phyloP scores from a whole-genome alignment of 2,329 filamentous ascomycete species.

The Sporothrix variecibatus region DNA sequence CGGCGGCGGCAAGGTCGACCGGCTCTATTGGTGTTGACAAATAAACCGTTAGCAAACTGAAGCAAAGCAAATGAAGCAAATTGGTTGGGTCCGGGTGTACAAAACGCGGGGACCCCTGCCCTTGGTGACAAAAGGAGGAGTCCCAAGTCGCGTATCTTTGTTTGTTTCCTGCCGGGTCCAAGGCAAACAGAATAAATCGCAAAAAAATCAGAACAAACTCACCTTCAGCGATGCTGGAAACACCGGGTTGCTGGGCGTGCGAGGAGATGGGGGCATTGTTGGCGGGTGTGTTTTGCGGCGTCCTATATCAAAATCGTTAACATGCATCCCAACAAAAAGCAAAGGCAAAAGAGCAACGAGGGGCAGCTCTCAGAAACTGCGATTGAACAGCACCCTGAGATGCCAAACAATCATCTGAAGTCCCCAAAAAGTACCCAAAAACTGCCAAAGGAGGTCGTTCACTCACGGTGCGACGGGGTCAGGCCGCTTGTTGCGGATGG shows the following conservation, averaged over 20 bases:
- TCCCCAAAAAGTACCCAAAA: neutral
- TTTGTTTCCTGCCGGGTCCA: neutral
- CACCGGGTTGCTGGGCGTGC: constrained; percentile 90
- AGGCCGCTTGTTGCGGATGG: constrained; percentile 64
- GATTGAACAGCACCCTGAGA: neutral
- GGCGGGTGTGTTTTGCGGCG: constrained; percentile 96
- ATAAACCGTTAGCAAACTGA: constrained; percentile 20
- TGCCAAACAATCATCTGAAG: neutral
- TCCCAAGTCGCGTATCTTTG: neutral
- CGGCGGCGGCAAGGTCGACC: constrained; percentile 80
- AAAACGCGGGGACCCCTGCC: constrained; percentile 15
- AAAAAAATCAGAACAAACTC: constrained; percentile 40
- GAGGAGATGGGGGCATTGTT: constrained; percentile 96
- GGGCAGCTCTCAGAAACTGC: neutral
- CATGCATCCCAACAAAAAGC: constrained; percentile 21
- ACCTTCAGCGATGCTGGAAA: constrained; percentile 98
- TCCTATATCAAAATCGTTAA: constrained; percentile 57
- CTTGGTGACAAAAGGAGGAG: neutral
- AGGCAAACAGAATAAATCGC: neutral
- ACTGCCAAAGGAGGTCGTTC: constrained; percentile 23
- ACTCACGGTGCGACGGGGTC: constrained; percentile 62
- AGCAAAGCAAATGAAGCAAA: neutral
- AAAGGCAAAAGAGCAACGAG: neutral
- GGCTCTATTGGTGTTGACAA: constrained; percentile 68
- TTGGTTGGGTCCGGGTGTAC: constrained; percentile 8